Evolutionary conservation across 257 asterid genomes (phyloP).

Genomic region (Plantago elongata): DNA sequence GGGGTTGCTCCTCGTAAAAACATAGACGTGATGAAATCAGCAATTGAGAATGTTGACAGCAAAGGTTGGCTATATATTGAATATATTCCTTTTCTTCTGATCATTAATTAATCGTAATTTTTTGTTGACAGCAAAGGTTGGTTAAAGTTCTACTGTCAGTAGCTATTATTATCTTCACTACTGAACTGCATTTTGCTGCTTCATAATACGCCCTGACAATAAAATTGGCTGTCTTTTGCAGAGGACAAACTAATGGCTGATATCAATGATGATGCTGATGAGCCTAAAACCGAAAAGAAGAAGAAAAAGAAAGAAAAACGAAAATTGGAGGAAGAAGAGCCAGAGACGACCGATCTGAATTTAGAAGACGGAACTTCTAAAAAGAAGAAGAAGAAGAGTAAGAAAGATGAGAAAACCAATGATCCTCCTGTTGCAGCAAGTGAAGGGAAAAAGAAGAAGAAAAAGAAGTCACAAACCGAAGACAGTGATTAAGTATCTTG

Average conservation of each 20-base stretch:
- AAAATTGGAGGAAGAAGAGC: conserved; percentile 41
- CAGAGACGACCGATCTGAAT: conserved; percentile 28
- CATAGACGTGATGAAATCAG: conserved; percentile 85
- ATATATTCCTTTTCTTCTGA: neutral
- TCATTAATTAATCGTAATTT: neutral
- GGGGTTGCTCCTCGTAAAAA: conserved; percentile 98
- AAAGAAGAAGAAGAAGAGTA: conserved; percentile 68
- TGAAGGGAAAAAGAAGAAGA: conserved; percentile 54
- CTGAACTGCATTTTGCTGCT: neutral
- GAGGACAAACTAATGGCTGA: conserved; percentile 39
- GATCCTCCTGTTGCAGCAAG: conserved; percentile 27
- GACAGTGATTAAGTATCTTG: conserved; percentile 20
- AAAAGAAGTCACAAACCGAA: conserved; percentile 44
- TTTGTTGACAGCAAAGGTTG: too few species aligned
- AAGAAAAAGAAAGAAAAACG: conserved; percentile 80
- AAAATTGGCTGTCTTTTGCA: conserved; percentile 15
- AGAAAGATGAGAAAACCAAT: conserved; percentile 34
- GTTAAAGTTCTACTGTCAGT: too few species aligned
- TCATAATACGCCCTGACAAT: neutral
- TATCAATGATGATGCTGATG: conserved; percentile 45
- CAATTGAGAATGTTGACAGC: conserved; percentile 40
- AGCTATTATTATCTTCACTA: neutral
- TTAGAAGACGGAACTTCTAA: conserved; percentile 52
- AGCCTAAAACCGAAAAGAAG: conserved; percentile 71
- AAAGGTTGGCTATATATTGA: conserved; percentile 43